Evolutionary conservation across 768 basidiomycete genomes (phyloP), one percentile per base, ranked within the genome.

Genomic region (Lactarius hengduanensis): DNA sequence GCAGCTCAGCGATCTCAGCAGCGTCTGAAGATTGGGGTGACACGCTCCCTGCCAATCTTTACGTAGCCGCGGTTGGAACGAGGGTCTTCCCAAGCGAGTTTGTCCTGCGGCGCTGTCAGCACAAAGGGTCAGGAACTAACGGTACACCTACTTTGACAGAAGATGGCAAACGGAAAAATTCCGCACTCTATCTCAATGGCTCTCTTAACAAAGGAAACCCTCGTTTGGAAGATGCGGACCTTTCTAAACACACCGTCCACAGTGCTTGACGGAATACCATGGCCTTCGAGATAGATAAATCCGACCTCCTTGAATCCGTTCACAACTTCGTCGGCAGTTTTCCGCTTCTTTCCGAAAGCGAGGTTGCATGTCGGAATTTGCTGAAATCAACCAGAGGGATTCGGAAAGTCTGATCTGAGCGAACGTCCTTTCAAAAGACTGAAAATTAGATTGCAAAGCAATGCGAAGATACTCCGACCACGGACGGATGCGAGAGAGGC

Each of bases 21-120:
- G 85, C 81, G 75, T 92, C 85, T 38, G 82, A 78, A 30, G 88
- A 87, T 67, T 90, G 26, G 89, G 89, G 90, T 91, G 34, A 92
- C 89, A 40, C 89, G 88, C 75, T 96, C 94, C 22, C 93, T 84
- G 20, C 93, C 93, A 45, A 90, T 79, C 68, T 81, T 78, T 58
- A 95, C 90, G 74, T 93, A 94, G 38, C 93, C 93, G 63, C 94
- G 83, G 72, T 96, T 94, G 9, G 91, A 83, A 47, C 90, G 86
- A 66, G 92, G 91, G 73, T 92, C 90, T 63, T 90, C 88, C 92
- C 92, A 94, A 64, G 86, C 86, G 7, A 94, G 81, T 66, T 79
- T 77, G 57, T 81, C 78, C 87, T 91, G 56, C 22, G 22, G 22
- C 30, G 10, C 26, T 15, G 20, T 55, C 53, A 63, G 28, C 20